Evolutionary conservation across 2,329 filamentous ascomycete genomes (phyloP).

Genomic region (Amylocarpus encephaloides): DNA sequence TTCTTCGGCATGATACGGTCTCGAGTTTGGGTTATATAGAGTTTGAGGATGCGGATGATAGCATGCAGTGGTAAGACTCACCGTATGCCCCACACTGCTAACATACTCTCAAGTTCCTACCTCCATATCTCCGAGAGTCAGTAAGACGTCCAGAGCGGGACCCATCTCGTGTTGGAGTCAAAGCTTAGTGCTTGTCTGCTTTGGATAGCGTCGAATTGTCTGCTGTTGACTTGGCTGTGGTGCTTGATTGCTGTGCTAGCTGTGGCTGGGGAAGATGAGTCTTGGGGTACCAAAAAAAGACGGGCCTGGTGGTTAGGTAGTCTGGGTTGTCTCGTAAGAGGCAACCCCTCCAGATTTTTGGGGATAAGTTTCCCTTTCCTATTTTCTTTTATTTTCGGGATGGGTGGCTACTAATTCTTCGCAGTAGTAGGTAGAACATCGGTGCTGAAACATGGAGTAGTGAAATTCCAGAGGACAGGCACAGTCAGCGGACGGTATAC

Average conservation of each 20-base stretch:
- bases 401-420: conserved; percentile 3
- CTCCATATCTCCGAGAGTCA: conserved; percentile 9
- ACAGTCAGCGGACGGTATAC: too few relatives aligned
- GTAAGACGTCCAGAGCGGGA: conserved; percentile 45
- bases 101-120: conserved; percentile 11
- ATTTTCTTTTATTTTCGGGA: neutral
- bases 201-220: conserved; percentile 20
- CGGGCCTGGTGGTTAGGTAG: conserved; percentile 28
- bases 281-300: conserved; percentile 16
- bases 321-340: conserved; percentile 29
- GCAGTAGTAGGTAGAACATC: too few relatives aligned
- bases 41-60: conserved; percentile 18
- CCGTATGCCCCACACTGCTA: conserved; percentile 16
- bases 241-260: conserved; percentile 11
- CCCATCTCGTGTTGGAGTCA: conserved; percentile 92
- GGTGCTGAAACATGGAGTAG: too few relatives aligned
- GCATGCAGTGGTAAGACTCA: conserved; percentile 22
- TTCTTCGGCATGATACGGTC: conserved; percentile 16
- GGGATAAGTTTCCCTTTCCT: conserved; percentile 28
- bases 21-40: conserved; percentile 1
- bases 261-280: conserved; percentile 15
- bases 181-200: conserved; percentile 80
- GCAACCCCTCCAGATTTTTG: conserved; percentile 28
- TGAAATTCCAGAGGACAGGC: too few relatives aligned
- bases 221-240: conserved; percentile 12